Evolutionary conservation across 202 grass and related monocot genomes (phyloP).

Genomic region (Panicum virgatum): DNA sequence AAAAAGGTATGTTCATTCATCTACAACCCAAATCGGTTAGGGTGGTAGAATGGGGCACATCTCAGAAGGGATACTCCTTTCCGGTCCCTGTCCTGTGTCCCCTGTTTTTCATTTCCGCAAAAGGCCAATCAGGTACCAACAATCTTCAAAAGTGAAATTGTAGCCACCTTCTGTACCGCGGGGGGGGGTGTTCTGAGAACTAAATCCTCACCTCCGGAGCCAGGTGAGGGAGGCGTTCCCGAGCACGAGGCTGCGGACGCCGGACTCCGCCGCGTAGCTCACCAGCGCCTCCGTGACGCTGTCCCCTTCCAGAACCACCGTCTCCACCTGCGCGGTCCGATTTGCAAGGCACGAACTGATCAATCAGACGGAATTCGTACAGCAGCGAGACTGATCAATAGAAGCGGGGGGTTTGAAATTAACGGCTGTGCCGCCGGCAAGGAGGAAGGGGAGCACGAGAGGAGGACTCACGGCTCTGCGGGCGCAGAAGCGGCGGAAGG

Average conservation of each 20-base stretch:
- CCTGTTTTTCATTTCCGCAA: constrained; percentile 7
- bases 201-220: constrained; percentile 50
- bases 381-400: not conserved
- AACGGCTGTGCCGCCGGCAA: not conserved
- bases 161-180: not conserved
- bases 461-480: constrained; percentile 50
- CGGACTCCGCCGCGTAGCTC: constrained; percentile 60
- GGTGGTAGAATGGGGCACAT: not conserved
- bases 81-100: not conserved
- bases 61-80: constrained; percentile 21
- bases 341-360: not conserved
- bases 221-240: constrained; percentile 57
- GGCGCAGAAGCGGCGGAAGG: constrained; percentile 55
- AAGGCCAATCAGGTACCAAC: constrained; percentile 16
- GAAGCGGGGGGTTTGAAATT: not conserved
- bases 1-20: not conserved
- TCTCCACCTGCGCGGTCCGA: constrained; percentile 58
- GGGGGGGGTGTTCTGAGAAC: not conserved
- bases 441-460: not conserved
- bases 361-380: not conserved
- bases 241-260: constrained; percentile 68
- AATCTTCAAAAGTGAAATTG: constrained; percentile 23
- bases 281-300: constrained; percentile 59
- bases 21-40: not conserved
- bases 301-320: constrained; percentile 76